Base-by-base conservation (phyloP, 176 grass and related monocot genomes). In the Phoenix dactylifera region DNA sequence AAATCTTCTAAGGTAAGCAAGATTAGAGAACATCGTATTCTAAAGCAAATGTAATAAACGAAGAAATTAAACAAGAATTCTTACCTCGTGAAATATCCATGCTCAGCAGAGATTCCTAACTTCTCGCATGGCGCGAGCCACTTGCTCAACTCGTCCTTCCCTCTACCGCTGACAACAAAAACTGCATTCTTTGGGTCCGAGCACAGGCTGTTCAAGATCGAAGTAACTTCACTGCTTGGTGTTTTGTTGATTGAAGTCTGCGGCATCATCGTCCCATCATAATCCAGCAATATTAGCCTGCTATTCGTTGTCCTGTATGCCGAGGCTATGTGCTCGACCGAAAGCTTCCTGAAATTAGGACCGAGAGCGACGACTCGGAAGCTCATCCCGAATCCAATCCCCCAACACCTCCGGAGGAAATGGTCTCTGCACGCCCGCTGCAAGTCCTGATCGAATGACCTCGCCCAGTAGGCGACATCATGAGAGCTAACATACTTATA, bases 21-120 rank as follows among this genome's bases (percentile, higher is more conserved):
- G 35, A 39, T 39, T 39, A 12, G 35, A 39, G 35, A 39, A 12
- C 7, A 39, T 39, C 5, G 9, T 39, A 39, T 39, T 29, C 0
- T 7, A 2, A 44, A 35, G 32, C 5, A 35, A 10, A 35, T 9
- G 32, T 10, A 10, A 44, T 2, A 44, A 44, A 10, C 32, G 9
- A 35, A 35, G 7, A 10, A 35, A 35, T 2, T 35, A 62, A 54
- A 17, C 18, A 16, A 7, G 12, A 19, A 50, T 15, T 16, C 4
- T 51, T 74, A 79, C 82, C 76, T 79, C 28, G 52, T 79, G 71
- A 75, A 79, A 69, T 75, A 79, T 17, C 76, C 82, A 51, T 85
- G 82, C 52, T 85, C 71, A 0, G 76, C 71, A 1, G 60, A 50
- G 67, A 83, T 78, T 30, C 82, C 71, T 6, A 85, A 54, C 55